Conservation (phyloP, 1,139 yeast species). For the Geotrichum bryndzae region DNA sequence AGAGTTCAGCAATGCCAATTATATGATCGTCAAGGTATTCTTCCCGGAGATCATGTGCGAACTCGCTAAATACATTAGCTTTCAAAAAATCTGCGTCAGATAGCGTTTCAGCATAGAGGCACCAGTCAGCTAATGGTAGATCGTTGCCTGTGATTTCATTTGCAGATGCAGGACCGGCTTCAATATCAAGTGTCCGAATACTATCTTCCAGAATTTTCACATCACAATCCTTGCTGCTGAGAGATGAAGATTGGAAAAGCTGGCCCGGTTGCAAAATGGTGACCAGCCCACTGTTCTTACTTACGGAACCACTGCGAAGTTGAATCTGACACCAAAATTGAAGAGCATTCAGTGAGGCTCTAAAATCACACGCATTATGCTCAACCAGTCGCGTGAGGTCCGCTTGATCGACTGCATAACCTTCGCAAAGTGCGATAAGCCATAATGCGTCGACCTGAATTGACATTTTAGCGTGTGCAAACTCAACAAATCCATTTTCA, state of each 20-base stretch:
- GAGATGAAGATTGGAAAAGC: background rate
- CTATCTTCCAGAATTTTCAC: background rate
- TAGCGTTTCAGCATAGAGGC: slow-evolving; percentile 5
- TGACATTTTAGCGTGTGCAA: slow-evolving; percentile 26
- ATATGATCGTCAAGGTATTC: slow-evolving; percentile 16
- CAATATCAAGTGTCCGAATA: background rate
- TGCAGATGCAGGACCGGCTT: background rate
- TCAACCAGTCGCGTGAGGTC: slow-evolving; percentile 38
- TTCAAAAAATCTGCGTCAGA: slow-evolving; percentile 23
- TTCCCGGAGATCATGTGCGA: slow-evolving; percentile 13
- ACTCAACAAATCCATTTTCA: slow-evolving; percentile 28
- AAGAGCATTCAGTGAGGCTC: slow-evolving; percentile 49
- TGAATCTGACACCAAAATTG: slow-evolving; percentile 50
- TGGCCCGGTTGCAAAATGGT: background rate
- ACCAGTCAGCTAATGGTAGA: background rate
- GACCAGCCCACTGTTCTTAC: background rate
- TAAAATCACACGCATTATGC: slow-evolving; percentile 44
- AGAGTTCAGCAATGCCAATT: slow-evolving; percentile 15
- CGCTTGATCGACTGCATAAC: slow-evolving; percentile 35
- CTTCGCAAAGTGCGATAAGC: slow-evolving; percentile 36
- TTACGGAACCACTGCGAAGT: background rate
- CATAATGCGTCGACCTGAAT: slow-evolving; percentile 34
- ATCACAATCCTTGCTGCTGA: background rate
- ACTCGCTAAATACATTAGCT: slow-evolving; percentile 16
- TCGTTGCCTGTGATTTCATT: background rate